Percentiles rank a stretch among this genome's conserved stretches.
Conservation (phyloP, 768 basidiomycete species). For the Amyloporia xantha region DNA sequence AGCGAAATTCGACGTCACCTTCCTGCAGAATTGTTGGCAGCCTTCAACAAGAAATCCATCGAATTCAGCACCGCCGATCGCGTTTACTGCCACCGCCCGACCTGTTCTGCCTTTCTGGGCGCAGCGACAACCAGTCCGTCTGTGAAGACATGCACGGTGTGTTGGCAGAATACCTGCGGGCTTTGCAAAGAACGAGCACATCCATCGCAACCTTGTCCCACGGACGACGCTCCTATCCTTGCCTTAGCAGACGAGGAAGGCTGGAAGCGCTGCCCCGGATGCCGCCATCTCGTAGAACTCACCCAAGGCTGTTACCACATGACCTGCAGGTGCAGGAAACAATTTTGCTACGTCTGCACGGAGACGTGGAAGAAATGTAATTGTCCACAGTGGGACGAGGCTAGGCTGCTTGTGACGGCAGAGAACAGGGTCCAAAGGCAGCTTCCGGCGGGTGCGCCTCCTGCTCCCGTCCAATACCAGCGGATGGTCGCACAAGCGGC, state of each 20-base stretch:
- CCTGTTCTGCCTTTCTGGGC: conserved; percentile 50
- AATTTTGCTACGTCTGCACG: conserved; percentile 51
- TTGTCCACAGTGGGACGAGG: conserved; percentile 63
- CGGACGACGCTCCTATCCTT: conserved; percentile 34
- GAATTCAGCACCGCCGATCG: conserved; percentile 45
- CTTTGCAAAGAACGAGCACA: conserved; percentile 46
- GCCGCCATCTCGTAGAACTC: conserved; percentile 26
- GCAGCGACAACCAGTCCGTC: conserved; percentile 21
- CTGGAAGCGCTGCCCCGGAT: conserved; percentile 36
- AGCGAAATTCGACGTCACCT: conserved; percentile 14
- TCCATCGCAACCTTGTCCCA: conserved; percentile 29
- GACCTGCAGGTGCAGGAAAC: conserved; percentile 33
- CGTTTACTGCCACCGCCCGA: conserved; percentile 42
- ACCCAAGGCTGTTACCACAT: conserved; percentile 34
- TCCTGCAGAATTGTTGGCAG: conserved; percentile 2
- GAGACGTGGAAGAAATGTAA: conserved; percentile 53
- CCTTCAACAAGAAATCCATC: conserved; percentile 34
- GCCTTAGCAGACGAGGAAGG: conserved; percentile 36
- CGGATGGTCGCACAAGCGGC: conserved; percentile 25
- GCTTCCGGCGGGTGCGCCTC: conserved; percentile 5
- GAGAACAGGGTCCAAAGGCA: conserved; percentile 36
- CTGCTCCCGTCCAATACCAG: background rate
- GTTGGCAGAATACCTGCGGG: conserved; percentile 35
- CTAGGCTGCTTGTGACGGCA: conserved; percentile 34
- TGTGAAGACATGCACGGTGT: conserved; percentile 34